Percentiles rank a stretch among this genome's conserved stretches.
phyloP scores from a whole-genome alignment of 352 stramenopile genomes.

The Pythium graminicola region DNA sequence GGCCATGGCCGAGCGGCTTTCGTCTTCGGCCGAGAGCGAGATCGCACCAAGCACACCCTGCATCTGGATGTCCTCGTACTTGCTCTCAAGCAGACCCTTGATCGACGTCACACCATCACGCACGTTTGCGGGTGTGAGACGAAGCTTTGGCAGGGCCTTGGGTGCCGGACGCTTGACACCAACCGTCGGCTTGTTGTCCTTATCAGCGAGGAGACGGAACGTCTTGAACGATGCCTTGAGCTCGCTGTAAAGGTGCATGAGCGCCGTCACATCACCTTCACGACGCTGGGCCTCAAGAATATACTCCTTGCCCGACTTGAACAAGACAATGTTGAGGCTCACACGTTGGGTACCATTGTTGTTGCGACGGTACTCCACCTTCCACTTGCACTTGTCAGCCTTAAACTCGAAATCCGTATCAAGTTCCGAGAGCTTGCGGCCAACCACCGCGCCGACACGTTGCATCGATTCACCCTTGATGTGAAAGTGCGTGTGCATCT shows the following conservation, averaged over 20 bases:
- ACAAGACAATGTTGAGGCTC: slow-evolving; percentile 73
- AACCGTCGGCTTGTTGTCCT: slow-evolving; percentile 29
- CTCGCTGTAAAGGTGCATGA: slow-evolving; percentile 76
- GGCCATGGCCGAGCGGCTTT: slow-evolving; percentile 54
- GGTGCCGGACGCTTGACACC: slow-evolving; percentile 65
- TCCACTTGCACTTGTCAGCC: slow-evolving; percentile 85
- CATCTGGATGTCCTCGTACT: slow-evolving; percentile 71
- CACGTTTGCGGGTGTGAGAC: slow-evolving; percentile 39
- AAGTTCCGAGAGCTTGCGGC: slow-evolving; percentile 76
- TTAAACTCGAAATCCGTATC: slow-evolving; percentile 85
- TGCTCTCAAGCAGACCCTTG: slow-evolving; percentile 68
- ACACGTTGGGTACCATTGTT: slow-evolving; percentile 45
- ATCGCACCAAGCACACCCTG: slow-evolving; percentile 76
- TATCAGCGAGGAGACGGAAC: slow-evolving; percentile 64
- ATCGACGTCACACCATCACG: slow-evolving; percentile 53
- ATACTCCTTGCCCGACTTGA: slow-evolving; percentile 68
- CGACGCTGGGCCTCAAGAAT: slow-evolving; percentile 70
- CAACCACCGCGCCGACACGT: slow-evolving; percentile 66
- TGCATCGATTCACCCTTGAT: slow-evolving; percentile 72
- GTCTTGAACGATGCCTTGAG: slow-evolving; percentile 70
- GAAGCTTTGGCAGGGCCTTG: slow-evolving; percentile 48
- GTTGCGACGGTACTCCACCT: slow-evolving; percentile 66
- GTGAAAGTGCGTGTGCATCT: slow-evolving; percentile 86
- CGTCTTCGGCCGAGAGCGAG: slow-evolving; percentile 61
- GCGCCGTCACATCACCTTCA: slow-evolving; percentile 71